These are phyloP conservation scores for Pelargonium citronellum DNA, from an alignment of 441 rosid species.

Conservation along the genomic window DNA sequence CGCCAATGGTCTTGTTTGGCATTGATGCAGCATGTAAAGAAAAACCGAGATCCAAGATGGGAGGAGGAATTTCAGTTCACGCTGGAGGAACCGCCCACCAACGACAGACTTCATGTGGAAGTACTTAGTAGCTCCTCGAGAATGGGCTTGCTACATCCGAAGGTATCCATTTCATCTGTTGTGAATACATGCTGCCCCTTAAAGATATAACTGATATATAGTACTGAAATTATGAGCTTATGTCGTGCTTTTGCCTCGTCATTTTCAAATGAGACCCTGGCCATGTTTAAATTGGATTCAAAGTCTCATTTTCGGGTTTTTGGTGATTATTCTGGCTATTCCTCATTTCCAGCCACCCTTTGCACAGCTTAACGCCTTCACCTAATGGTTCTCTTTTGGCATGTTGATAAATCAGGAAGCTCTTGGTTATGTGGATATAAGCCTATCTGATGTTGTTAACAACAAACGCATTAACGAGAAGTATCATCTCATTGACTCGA, in stretches of 20 bases:
- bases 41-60: constrained; percentile 67
- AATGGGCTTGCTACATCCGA: constrained; percentile 54
- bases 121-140: constrained; percentile 54
- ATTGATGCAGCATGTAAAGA: constrained; percentile 46
- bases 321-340: no score
- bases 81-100: constrained; percentile 53
- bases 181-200: background rate
- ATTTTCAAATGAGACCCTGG: no score
- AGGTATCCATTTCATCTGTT: constrained; percentile 29
- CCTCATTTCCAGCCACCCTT: no score
- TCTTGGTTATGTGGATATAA: constrained; percentile 6
- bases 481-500: background rate
- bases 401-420: background rate
- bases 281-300: background rate
- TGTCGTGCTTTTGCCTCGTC: no score
- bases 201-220: no score
- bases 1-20: constrained; percentile 1
- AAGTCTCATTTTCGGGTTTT: no score
- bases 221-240: no score
- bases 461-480: background rate
- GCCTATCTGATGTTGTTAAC: background rate
- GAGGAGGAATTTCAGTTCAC: constrained; percentile 59
- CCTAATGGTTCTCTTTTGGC: no score
- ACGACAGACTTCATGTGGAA: constrained; percentile 57
- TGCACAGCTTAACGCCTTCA: background rate